A percentile compares a stretch with the other conserved stretches of the same genome.
Conservation (phyloP, 2,329 filamentous ascomycete species). For the Aspergillus tubingensis region DNA sequence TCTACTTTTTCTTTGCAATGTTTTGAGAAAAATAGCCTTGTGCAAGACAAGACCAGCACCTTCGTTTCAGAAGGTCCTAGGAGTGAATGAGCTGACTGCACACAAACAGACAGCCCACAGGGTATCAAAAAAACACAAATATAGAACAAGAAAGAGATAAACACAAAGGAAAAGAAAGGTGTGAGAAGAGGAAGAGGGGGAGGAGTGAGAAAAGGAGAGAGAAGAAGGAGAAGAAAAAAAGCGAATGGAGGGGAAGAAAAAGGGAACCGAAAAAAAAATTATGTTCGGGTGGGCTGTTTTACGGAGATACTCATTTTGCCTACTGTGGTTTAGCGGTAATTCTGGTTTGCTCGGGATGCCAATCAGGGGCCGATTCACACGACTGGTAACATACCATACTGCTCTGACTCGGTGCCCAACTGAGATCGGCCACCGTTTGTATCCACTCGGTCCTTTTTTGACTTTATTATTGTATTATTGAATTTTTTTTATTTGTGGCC, state of each 20-base stretch:
- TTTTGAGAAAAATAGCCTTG: constrained; percentile 7
- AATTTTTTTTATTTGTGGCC: neutral
- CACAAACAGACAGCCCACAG: constrained; percentile 34
- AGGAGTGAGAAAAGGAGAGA: constrained; percentile 25
- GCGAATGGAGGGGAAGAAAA: constrained; percentile 17
- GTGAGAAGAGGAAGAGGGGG: constrained; percentile 18
- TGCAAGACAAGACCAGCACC: neutral
- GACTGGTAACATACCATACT: neutral
- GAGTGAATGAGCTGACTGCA: constrained; percentile 32
- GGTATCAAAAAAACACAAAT: constrained; percentile 35
- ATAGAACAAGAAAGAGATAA: constrained; percentile 28
- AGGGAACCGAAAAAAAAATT: constrained; percentile 5
- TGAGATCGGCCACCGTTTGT: neutral
- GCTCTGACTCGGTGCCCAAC: neutral
- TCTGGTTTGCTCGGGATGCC: neutral
- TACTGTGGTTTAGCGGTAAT: neutral
- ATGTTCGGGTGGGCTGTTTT: constrained; percentile 1
- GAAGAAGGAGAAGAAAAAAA: constrained; percentile 12
- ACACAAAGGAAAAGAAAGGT: constrained; percentile 22
- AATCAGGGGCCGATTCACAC: neutral
- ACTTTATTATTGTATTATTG: neutral
- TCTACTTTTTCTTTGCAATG: constrained; percentile 9
- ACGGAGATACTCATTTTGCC: neutral
- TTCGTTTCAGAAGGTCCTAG: constrained; percentile 17
- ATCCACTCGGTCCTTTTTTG: neutral